Base-by-base conservation (phyloP, 179 eudicot genomes). In the Carnegiea gigantea region DNA sequence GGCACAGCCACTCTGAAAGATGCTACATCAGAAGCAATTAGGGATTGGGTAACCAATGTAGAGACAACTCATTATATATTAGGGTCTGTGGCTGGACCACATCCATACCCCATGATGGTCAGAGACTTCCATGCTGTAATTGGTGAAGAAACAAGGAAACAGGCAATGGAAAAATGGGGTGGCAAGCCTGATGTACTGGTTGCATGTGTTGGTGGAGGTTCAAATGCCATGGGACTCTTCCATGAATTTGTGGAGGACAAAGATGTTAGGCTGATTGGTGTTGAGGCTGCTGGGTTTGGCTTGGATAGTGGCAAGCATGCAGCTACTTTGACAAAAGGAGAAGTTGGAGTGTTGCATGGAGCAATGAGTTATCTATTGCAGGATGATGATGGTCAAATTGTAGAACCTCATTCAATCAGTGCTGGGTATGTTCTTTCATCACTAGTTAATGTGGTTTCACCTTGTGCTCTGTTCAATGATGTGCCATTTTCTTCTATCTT, bases 151-250 rank as follows among this genome's bases (percentile, higher is more conserved):
- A 93, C 97, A 30, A 89, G 95, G 82, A 91, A 89, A 77, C 98
- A 93, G 76, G 95, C 97, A 43, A 73, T 88, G 91, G 98, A 93
- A 86, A 93, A 91, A 77, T 95, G 98, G 98, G 98, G 95, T 73
- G 97, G 97, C 9, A 95, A 89, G 77, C 98, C 98, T 59, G 98
- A 95, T 82, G 94, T 93, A 77, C 81, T 92, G 73, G 87, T 95
- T 46, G 98, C 98, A 12, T 92, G 98, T 83, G 94, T 95, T 5
- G 98, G 98, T 44, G 90, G 94, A 44, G 98, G 98, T 28, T 95
- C 98, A 6, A 95, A 95, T 82, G 98, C 99, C 60, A 86, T 94
- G 85, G 98, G 99, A 24, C 89, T 95, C 53, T 95, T 95, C 80
- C 98, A 93, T 79, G 98, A 95, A 54, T 95, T 92, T 82, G 84